phyloP scores from a whole-genome alignment of 805 yeast genomes.

The Candida vaughaniae region DNA sequence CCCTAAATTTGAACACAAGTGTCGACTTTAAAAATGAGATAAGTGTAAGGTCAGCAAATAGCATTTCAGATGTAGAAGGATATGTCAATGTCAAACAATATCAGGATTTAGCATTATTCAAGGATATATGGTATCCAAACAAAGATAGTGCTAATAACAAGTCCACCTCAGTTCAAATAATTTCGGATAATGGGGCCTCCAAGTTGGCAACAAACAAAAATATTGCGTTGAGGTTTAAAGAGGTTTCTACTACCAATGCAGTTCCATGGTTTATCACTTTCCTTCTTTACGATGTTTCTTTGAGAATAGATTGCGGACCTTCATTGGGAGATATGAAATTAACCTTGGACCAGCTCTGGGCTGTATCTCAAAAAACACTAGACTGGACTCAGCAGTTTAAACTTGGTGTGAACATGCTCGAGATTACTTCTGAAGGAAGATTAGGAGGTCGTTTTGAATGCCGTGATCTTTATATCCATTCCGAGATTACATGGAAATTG shows the following conservation, averaged over 20 bases:
- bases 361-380: slow-evolving; percentile 61
- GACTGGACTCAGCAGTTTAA: slow-evolving; percentile 72
- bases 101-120: slow-evolving; percentile 81
- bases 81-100: slow-evolving; percentile 78
- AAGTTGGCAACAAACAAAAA: slow-evolving; percentile 29
- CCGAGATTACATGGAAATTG: slow-evolving; percentile 72
- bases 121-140: slow-evolving; percentile 74
- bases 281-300: slow-evolving; percentile 49
- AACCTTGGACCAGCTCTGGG: slow-evolving; percentile 61
- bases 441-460: slow-evolving; percentile 67
- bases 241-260: slow-evolving; percentile 60
- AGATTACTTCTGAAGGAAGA: slow-evolving; percentile 68
- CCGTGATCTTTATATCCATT: slow-evolving; percentile 50
- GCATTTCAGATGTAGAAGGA: slow-evolving; percentile 54
- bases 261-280: slow-evolving; percentile 74
- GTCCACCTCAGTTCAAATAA: not conserved
- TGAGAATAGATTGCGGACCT: slow-evolving; percentile 76
- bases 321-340: slow-evolving; percentile 69
- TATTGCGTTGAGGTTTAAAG: slow-evolving; percentile 48
- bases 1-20: slow-evolving; percentile 48
- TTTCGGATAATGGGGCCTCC: not conserved
- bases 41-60: slow-evolving; percentile 49
- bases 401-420: slow-evolving; percentile 53
- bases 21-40: slow-evolving; percentile 42
- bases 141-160: not conserved